These are phyloP conservation scores for Lasiosphaeris hirsuta DNA, from an alignment of 495 filamentous ascomycete genomes.

Conservation along the genomic window DNA sequence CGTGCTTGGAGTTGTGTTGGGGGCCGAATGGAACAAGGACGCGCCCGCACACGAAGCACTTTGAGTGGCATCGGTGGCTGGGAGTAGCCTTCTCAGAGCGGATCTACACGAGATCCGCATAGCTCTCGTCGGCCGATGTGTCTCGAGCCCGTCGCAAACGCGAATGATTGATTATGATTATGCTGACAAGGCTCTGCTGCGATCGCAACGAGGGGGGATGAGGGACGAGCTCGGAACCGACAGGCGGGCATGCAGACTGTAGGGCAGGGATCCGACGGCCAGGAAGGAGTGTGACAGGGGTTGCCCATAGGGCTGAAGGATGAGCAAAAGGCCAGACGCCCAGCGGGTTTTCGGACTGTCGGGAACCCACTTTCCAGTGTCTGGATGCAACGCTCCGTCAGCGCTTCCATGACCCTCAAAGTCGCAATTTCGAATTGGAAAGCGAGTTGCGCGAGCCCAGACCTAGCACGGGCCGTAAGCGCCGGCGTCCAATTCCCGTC, in stretches of 20 bases:
- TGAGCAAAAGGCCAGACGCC: neutral
- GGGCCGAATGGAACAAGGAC: no score
- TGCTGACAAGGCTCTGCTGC: neutral
- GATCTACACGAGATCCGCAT: no score
- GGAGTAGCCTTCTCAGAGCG: no score
- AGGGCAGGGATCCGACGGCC: slow-evolving; percentile 8
- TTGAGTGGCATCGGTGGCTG: no score
- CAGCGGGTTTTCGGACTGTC: slow-evolving; percentile 1
- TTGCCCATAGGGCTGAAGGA: slow-evolving; percentile 18
- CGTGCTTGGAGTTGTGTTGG: no score
- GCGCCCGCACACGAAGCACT: no score
- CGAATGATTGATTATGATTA: neutral
- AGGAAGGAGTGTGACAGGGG: neutral
- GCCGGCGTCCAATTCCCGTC: neutral
- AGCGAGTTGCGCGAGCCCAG: neutral
- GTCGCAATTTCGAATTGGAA: neutral
- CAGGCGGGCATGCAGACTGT: slow-evolving; percentile 8
- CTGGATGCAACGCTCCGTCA: slow-evolving; percentile 7
- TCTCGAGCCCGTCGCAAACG: no score
- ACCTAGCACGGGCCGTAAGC: neutral
- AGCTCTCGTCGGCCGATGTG: no score
- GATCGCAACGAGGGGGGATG: neutral
- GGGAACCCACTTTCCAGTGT: neutral
- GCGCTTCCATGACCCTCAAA: neutral
- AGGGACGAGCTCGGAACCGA: slow-evolving; percentile 7